Evolutionary conservation across 805 yeast species (phyloP).

Genomic region (Cyberlindnera bimundalis): DNA sequence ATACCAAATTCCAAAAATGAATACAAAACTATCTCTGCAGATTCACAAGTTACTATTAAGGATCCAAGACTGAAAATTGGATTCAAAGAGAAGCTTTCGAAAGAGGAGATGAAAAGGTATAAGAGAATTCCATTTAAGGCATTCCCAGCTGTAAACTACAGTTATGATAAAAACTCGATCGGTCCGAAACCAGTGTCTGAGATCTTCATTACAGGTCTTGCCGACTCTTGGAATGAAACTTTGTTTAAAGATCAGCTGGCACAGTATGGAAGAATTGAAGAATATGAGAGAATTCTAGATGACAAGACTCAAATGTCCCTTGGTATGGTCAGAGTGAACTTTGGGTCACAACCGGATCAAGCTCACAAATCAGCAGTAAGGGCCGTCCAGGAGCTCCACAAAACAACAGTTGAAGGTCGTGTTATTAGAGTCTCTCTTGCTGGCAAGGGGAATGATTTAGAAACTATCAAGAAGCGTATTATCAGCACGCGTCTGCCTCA

Average conservation of each 20-base stretch:
- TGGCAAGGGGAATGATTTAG: neutral
- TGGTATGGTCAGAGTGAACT: constrained; percentile 64
- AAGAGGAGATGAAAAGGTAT: constrained; percentile 28
- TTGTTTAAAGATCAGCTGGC: constrained; percentile 47
- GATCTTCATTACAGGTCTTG: constrained; percentile 65
- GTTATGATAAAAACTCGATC: constrained; percentile 65
- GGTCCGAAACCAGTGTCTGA: constrained; percentile 74
- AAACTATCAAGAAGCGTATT: neutral
- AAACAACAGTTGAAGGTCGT: constrained; percentile 49
- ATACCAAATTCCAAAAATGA: neutral
- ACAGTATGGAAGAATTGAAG: constrained; percentile 57
- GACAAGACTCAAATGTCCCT: constrained; percentile 76
- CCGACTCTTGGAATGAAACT: constrained; percentile 46
- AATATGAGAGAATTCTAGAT: constrained; percentile 58
- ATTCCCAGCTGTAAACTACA: constrained; percentile 34
- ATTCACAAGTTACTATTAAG: constrained; percentile 7
- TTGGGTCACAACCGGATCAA: constrained; percentile 47
- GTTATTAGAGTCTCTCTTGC: constrained; percentile 43
- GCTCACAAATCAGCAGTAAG: constrained; percentile 45
- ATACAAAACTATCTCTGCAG: neutral
- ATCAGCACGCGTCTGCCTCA: neutral
- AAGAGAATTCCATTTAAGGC: constrained; percentile 42
- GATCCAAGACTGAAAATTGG: constrained; percentile 41
- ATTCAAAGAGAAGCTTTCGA: constrained; percentile 4
- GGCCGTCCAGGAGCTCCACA: constrained; percentile 41